Evolutionary conservation across 148 eudicot genomes (phyloP), one percentile per base, ranked within the genome.

Genomic region (Rhododendron griersonianum): DNA sequence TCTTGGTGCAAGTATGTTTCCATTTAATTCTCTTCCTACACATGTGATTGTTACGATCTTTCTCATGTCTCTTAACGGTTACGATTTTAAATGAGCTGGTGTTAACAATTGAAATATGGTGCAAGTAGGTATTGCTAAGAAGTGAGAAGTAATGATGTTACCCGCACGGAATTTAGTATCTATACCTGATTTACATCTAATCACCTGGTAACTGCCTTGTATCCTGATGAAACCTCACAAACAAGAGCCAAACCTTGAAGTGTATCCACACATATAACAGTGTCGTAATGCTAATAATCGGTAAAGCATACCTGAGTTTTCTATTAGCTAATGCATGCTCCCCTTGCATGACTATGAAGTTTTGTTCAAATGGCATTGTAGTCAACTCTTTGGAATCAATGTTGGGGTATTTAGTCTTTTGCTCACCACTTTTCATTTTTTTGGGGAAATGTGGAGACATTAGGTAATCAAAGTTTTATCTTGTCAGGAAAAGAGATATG

Each of bases 1-100:
- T 95, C 51, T 86, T 95, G 94, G 91, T 95, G 51, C 98, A 96
- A 91, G 99, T 96, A 93, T 75, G 98, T 87, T 85, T 74, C 85
- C 81, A 51, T 59, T 81, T n/a, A 21, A 45, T 83, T 74, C 35
- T 81, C 75, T 57, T 30, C 53, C n/a, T 47, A 33, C 37, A 3
- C 15, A 30, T 71, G 41, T 71, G 76, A 33, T 71, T 33, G 76
- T 71, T 30, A 13, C 2, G 2, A 33, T 13, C 76, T 71, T 71
- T 30, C 14, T 11, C 76, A 71, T 14, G 76, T 14, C 21, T 30
- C 15, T 13, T 13, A 33, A 30, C 9, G 28, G 30, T 28, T 67
- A 4, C 3, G 9, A 14, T 33, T 71, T 71, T 33, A 14, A 33
- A 3, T 13, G 37, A 69, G 37, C 30, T 69, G 75, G 75, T 69